Base-by-base conservation (phyloP, 257 asterid genomes). In the Solanum dulcamara region DNA sequence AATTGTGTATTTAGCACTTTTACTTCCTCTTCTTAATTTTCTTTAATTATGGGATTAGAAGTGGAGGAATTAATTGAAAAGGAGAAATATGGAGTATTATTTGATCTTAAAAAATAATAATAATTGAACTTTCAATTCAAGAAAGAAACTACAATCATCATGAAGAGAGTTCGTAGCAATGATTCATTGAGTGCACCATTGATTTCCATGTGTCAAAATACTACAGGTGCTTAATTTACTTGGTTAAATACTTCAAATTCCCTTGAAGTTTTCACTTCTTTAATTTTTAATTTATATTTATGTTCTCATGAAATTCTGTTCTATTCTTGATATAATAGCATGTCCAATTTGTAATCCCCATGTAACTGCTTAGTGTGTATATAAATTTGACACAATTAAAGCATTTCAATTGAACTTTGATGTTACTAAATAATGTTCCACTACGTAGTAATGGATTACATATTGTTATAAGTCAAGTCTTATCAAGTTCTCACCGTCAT, bases 201-300 rank as follows among this genome's bases (percentile, higher is more conserved):
- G 87, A 94, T 93, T 90, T 85, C 98, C 87, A 91, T 93, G 85
- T 96, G 97, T 92, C 99, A 97, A 84, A 89, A 91, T 86, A 85
- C 98, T 81, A 85, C 98, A 96, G 99, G 99, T 95, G 89, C 90
- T 87, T 81, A 30, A 32, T 15, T n/a, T 81, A 84, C 38, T 48
- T 77, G 2, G 10, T 46, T 44, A 14, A 75, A 44, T 66, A 30
- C 17, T 10, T 33, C 20, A 20, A n/a, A n/a, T n/a, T n/a, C n/a
- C n/a, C n/a, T 60, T 51, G 50, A 64, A 85, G 35, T 86, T 87
- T 53, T 67, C 74, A n/a, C 80, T 57, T 57, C 22, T 20, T 9
- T 13, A 8, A 22, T 1, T 13, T 13, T 4, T 1, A 55, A 22
- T 8, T n/a, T 62, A 14, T 88, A 26, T 40, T 89, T 68, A 50